A percentile compares a stretch with the other conserved stretches of the same genome.
Evolutionary conservation across 1,284 basidiomycete species (phyloP).

Genomic region (Pseudozyma sp.): DNA sequence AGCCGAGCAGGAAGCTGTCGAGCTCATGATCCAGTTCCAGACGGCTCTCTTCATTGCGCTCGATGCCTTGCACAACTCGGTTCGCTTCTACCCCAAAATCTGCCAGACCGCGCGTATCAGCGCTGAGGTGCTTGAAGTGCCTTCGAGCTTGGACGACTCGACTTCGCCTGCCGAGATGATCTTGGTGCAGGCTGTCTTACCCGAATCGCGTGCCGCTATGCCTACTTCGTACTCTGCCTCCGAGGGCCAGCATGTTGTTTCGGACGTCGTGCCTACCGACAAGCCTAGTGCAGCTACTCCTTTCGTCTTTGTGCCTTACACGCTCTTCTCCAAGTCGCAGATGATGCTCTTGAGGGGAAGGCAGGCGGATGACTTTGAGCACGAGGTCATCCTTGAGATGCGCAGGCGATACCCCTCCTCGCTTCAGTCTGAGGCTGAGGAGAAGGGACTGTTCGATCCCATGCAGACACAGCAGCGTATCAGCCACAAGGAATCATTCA

Average conservation of each 20-base stretch:
- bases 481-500: slow-evolving; percentile 39
- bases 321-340: slow-evolving; percentile 72
- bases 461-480: not conserved
- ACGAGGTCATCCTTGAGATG: slow-evolving; percentile 68
- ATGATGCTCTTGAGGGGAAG: slow-evolving; percentile 71
- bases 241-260: slow-evolving; percentile 62
- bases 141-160: slow-evolving; percentile 68
- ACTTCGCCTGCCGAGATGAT: slow-evolving; percentile 69
- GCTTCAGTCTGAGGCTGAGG: slow-evolving; percentile 58
- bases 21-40: slow-evolving; percentile 72
- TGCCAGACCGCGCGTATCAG: slow-evolving; percentile 70
- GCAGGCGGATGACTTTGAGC: slow-evolving; percentile 69
- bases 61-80: slow-evolving; percentile 71
- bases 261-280: slow-evolving; percentile 65
- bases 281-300: slow-evolving; percentile 70
- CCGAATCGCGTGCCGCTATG: slow-evolving; percentile 64
- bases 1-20: slow-evolving; percentile 63
- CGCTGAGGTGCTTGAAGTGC: slow-evolving; percentile 72
- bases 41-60: slow-evolving; percentile 71
- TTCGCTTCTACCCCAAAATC: slow-evolving; percentile 71
- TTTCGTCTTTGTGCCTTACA: slow-evolving; percentile 73
- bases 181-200: slow-evolving; percentile 72
- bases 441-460: slow-evolving; percentile 31
- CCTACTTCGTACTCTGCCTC: slow-evolving; percentile 63
- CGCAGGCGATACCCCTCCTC: slow-evolving; percentile 67